A percentile compares a stretch with the other conserved stretches of the same genome.
Conservation (phyloP, 2,329 filamentous ascomycete species). For the Phyllosticta citrichinensis region DNA sequence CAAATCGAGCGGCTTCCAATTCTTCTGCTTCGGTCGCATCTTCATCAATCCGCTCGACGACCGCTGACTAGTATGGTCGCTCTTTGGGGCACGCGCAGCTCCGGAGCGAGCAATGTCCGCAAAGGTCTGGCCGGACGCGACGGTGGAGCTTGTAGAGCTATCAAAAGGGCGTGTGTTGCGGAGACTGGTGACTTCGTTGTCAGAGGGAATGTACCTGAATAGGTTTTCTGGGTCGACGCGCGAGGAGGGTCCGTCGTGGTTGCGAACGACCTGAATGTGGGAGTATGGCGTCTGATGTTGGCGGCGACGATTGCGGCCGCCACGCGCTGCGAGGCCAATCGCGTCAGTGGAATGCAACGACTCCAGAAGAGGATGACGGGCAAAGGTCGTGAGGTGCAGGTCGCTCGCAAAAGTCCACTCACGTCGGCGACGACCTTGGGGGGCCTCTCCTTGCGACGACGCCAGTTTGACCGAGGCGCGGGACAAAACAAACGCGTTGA, state of each 20-base stretch:
- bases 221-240: not conserved
- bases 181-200: conserved; percentile 2
- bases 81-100: conserved; percentile 8
- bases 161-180: conserved; percentile 1
- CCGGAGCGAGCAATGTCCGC: conserved; percentile 22
- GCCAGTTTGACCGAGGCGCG: not conserved
- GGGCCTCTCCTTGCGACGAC: conserved; percentile 3
- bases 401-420: conserved; percentile 3
- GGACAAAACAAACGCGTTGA: not conserved
- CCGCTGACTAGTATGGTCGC: conserved; percentile 9
- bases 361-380: not conserved
- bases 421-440: conserved; percentile 5
- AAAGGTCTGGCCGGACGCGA: conserved; percentile 15
- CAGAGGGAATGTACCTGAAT: conserved; percentile 4
- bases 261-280: conserved; percentile 19
- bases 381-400: not conserved
- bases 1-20: conserved; percentile 19
- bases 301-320: conserved; percentile 12
- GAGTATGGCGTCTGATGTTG: conserved; percentile 9
- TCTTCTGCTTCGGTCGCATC: conserved; percentile 15
- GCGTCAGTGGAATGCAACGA: not conserved
- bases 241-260: conserved; percentile 7
- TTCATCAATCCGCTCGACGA: conserved; percentile 17
- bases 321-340: not conserved
- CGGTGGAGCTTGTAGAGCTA: conserved; percentile 1